Base-by-base conservation (phyloP, 106 monocot species). In the Chionographis japonica region DNA sequence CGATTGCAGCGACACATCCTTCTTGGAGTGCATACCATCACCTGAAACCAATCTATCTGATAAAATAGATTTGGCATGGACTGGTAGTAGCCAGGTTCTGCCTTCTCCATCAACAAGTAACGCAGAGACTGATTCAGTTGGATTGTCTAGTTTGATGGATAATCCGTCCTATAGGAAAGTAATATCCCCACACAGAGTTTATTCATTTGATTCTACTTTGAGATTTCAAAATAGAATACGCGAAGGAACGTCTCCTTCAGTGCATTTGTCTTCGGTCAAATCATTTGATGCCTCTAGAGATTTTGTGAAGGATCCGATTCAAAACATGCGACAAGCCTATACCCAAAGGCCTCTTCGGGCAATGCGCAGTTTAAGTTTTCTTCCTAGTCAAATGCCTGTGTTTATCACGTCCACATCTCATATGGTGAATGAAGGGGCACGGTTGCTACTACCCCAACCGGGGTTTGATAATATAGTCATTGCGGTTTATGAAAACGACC, bases 21-120 rank as follows among this genome's bases (percentile, higher is more conserved):
- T 56, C 42, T 27, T 72, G 19, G 75, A 54, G 52, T 56, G 74
- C 4, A 15, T 70, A 42, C 50, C 68, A 41, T 70, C 81, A 51
- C 65, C 68, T 52, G 73, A 40, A 7, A 81, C 84, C 8, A 77
- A 62, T 65, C 70, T 91, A 37, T 88, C 88, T 67, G 88, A 95
- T 61, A 85, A 74, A 67, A 91, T 95, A n/a, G 95, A 95, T 84
- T 86, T 70, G 37, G 85, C 83, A 75, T 95, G 94, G 94, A 85
- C 72, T 70, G 94, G 90, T 66, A 71, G 72, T 13, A 50, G 74
- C 19, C 56, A 71, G 42, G 20, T 65, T 52, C 40, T 66, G 17
- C 35, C 46, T 11, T 54, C 50, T 36, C 67, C 62, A 42, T 37
- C 66, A 36, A 4, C 40, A 19, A 54, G 37, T 66, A 53, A 52